phyloP scores from a whole-genome alignment of 177 flowering plant genomes.

The Vitis hybrid region DNA sequence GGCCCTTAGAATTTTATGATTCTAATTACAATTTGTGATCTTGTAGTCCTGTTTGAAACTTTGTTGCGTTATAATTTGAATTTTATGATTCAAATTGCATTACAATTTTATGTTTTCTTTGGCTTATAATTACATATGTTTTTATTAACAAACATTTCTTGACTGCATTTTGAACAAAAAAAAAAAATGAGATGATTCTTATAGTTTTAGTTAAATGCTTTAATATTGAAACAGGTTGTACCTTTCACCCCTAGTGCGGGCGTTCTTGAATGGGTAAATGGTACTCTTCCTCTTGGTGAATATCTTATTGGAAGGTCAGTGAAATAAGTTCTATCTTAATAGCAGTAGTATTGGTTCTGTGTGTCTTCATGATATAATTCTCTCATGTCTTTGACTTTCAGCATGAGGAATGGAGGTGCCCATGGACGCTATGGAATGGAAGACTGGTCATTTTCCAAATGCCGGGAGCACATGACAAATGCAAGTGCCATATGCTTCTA shows the following conservation, averaged over 20 bases:
- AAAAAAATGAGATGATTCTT: no score
- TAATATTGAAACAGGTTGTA: slow-evolving; percentile 65
- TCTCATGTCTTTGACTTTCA: slow-evolving; percentile 30
- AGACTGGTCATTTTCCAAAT: slow-evolving; percentile 79
- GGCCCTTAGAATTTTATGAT: no score
- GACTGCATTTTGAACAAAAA: no score
- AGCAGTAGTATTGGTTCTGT: neutral
- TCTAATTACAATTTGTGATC: no score
- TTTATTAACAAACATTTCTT: no score
- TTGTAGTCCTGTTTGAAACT: no score
- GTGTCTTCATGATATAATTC: neutral
- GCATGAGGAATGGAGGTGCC: slow-evolving; percentile 90
- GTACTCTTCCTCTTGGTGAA: slow-evolving; percentile 94
- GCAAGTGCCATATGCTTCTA: slow-evolving; percentile 38
- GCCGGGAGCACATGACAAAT: slow-evolving; percentile 82
- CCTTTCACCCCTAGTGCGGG: slow-evolving; percentile 99
- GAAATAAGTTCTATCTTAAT: neutral
- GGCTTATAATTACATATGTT: no score
- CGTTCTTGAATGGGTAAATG: slow-evolving; percentile 98
- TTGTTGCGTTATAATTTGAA: no score
- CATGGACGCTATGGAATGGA: slow-evolving; percentile 89
- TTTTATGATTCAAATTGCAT: no score
- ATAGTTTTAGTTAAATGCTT: neutral
- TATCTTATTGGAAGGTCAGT: slow-evolving; percentile 95
- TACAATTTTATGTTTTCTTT: no score